Evolutionary conservation across 345 rosid genomes (phyloP), one percentile per base, ranked within the genome.

Genomic region (Salix viminalis): DNA sequence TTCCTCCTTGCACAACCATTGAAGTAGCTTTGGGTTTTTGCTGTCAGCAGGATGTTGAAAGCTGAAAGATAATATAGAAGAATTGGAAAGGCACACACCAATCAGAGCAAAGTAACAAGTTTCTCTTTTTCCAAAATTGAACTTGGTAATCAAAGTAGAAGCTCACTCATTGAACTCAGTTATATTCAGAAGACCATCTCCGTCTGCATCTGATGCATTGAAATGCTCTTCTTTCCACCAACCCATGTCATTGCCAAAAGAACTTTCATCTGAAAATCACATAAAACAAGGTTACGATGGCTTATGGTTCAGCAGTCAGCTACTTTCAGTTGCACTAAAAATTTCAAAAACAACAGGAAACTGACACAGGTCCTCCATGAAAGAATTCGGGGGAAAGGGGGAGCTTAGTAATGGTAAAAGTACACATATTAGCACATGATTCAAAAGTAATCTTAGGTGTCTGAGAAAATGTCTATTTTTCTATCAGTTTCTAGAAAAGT

Each of bases 221-320:
- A 96, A 96, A 85, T 96, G 99, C 79, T 91, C 97, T 83, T 88
- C 95, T 83, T 86, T 94, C 99, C 98, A 94, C 99, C 99, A 96
- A 69, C 97, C 99, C 95, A 94, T 96, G 28, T 92, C 92, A 82
- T 86, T 84, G 60, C 94, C 97, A 83, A 89, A 88, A 34, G 97
- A 83, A 73, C 80, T 74, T 5, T 89, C 85, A 81, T 88, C 98
- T 92, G 79, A 37, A 68, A 78, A 75, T 65, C 69, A 83, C 78
- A 56, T 52, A 77, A 67, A 71, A n/a, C 11, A 42, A 48, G 14
- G 23, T 30, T 21, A 66, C 9, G 46, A 66, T 36, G 23, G 62
- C 62, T 56, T 56, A 9, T 56, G 26, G 24, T 34, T 54, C 15
- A 16, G 62, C 76, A 73, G 24, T 36, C 21, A 37, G 32, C 37